Base-by-base conservation (phyloP, 2,329 filamentous ascomycete genomes). In the Chaetomiaceae sp. region DNA sequence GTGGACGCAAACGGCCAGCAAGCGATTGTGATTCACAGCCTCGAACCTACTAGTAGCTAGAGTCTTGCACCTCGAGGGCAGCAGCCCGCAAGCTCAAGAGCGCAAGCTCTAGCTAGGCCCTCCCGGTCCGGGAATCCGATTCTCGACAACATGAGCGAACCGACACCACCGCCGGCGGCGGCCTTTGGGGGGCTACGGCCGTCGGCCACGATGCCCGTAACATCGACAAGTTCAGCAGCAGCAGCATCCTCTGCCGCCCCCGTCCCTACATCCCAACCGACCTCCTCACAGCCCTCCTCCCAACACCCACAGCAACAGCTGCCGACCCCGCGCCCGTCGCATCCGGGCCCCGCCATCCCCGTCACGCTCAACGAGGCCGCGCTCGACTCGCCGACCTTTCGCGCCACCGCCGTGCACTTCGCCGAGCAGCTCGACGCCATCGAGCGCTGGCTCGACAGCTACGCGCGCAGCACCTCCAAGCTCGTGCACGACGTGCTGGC, bases 361-460 rank as follows among this genome's bases (percentile, higher is more conserved):
- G 90, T 97, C 29, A 83, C 83, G 51, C 77, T 97, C 58, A 93
- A 91, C 69, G 93, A 98, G 76, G 93, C 93, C 41, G 86, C 89
- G 17, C 85, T 97, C 70, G 93, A 98, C 68, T 96, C 90, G 32
- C 93, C 93, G 20, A 94, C 90, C 29, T 97, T 97, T 66, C 88
- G 93, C 55, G 88, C 90, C 38, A 87, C 87, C 18, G 80, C 88
- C 34, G 71, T 85, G 38, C 88, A 96, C 69, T 95, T 95, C 62
- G 78, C 81, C 53, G 93, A 97, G 55, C 91, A 98, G 70, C 80
- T 95, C 59, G 93, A 97, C 55, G 77, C 81, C 46, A 78, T 97
- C 49, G 93, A 97, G 67, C 82, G 80, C 75, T 98, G 93, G 93
- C 85, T 98, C 24, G 89, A 77, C 34, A 70, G 69, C 42, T 79